These are phyloP conservation scores for Neonectria neomacrospora DNA, from an alignment of 2,329 filamentous ascomycete species.

Conservation along the genomic window DNA sequence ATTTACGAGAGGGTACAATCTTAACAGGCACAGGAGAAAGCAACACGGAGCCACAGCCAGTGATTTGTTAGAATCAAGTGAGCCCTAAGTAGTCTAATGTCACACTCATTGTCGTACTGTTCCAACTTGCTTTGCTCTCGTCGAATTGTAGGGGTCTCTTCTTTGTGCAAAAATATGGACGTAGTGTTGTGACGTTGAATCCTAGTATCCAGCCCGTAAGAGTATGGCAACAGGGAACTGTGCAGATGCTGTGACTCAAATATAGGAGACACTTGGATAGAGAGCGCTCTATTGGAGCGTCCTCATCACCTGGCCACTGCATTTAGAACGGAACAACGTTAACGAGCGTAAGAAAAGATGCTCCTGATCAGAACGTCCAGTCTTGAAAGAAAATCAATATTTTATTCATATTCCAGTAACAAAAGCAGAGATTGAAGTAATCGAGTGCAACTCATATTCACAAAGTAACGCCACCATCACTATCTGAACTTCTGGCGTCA, in stretches of 20 bases:
- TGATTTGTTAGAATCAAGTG: background rate
- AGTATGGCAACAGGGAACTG: background rate
- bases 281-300: too few species aligned
- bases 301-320: background rate
- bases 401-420: background rate
- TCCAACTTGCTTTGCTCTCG: background rate
- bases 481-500: background rate
- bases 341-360: background rate
- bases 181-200: background rate
- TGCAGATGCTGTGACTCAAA: background rate
- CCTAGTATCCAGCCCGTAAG: background rate
- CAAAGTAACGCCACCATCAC: background rate
- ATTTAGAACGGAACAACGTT: background rate
- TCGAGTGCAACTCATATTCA: background rate
- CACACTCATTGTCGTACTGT: background rate
- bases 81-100: background rate
- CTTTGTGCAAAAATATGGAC: background rate
- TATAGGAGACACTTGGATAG: background rate
- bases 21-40: constrained; percentile 5
- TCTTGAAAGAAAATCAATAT: background rate
- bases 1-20: constrained; percentile 11
- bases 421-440: too few species aligned
- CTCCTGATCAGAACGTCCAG: background rate
- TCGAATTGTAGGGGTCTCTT: background rate
- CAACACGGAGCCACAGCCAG: background rate